These are phyloP conservation scores for Fusarium lyarnte DNA, from an alignment of 2,329 filamentous ascomycete species.

Conservation along the genomic window DNA sequence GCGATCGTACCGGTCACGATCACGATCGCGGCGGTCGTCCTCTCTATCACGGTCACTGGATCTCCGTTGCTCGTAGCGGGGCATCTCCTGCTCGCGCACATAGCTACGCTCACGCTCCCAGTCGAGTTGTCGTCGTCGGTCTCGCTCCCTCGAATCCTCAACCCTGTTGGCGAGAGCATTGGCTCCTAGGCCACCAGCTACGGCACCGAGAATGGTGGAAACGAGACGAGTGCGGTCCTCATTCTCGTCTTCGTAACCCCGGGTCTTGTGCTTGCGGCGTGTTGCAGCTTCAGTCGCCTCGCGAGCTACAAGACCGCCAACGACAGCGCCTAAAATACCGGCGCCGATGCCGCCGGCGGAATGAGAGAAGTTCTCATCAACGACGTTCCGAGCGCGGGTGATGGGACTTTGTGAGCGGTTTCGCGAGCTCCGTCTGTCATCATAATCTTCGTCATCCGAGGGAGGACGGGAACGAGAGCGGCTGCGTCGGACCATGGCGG, in stretches of 20 bases:
- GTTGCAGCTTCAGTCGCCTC: constrained; percentile 57
- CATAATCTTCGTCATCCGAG: constrained; percentile 34
- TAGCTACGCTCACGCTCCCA: constrained; percentile 52
- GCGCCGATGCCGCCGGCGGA: constrained; percentile 60
- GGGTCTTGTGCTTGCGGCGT: constrained; percentile 43
- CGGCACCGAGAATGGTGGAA: constrained; percentile 63
- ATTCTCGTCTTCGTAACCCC: constrained; percentile 40
- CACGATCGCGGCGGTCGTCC: constrained; percentile 9
- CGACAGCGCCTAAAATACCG: constrained; percentile 62
- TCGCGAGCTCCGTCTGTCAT: constrained; percentile 41
- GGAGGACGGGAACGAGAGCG: constrained; percentile 40
- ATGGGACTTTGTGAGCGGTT: constrained; percentile 48
- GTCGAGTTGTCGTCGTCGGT: constrained; percentile 45
- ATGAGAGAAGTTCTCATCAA: constrained; percentile 59
- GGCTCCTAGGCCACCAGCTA: constrained; percentile 64
- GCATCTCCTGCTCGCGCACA: constrained; percentile 43
- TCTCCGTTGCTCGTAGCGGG: constrained; percentile 38
- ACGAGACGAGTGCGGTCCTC: constrained; percentile 51
- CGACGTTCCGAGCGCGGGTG: constrained; percentile 52
- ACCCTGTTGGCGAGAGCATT: constrained; percentile 59
- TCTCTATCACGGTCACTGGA: constrained; percentile 25
- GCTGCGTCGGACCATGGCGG: constrained; percentile 37
- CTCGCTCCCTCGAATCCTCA: constrained; percentile 50
- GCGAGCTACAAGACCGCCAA: constrained; percentile 63
- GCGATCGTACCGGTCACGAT: constrained; percentile 31